Base-by-base conservation (phyloP, 495 filamentous ascomycete species). In the Neurospora sp. region DNA sequence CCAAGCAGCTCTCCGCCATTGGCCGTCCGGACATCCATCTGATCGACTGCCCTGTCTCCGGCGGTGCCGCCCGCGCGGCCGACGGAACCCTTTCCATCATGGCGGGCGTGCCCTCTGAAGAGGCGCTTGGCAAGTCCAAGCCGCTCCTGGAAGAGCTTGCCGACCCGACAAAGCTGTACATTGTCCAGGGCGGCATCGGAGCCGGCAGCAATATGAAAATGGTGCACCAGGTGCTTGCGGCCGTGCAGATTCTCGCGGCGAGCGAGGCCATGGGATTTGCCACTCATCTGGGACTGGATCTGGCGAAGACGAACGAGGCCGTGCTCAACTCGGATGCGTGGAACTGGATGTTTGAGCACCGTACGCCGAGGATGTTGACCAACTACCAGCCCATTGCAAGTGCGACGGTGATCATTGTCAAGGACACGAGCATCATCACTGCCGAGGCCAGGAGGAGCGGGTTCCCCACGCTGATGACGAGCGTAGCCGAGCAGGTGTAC, bases 121-220 rank as follows among this genome's bases (percentile, higher is more conserved):
- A 81, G 3, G 87, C 90, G 0, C 80, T 94, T 3, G 81, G 83
- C n/a, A 86, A 84, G 39, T 92, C 86, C 11, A 85, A 84, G 39
- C 84, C 85, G 59, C 76, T 94, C 14, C 85, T 96, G 1, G 82
- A 89, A 40, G 87, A 86, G 76, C 88, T 96, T 84, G 83, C 85
- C 10, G 83, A 87, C 73, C 77, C 82, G n/a, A 75, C 74, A 7
- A 93, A 93, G 78, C 80, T 94, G 39, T 94, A 93, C 76, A 85
- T 92, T 23, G 90, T 96, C 9, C 85, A 87, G 10, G 92, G 92
- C 11, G 92, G 91, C 4, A 83, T 94, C 70, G 92, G 92, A 5
- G 89, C 89, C 0, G 92, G 93, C n/a, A 93, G 90, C 75, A 94
- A 94, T 78, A 92, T 94, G 86, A 96, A 96, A 82, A 93, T 94